These are phyloP conservation scores for Verruconis gallopava DNA, from an alignment of 2,329 filamentous ascomycete species.

Conservation along the genomic window DNA sequence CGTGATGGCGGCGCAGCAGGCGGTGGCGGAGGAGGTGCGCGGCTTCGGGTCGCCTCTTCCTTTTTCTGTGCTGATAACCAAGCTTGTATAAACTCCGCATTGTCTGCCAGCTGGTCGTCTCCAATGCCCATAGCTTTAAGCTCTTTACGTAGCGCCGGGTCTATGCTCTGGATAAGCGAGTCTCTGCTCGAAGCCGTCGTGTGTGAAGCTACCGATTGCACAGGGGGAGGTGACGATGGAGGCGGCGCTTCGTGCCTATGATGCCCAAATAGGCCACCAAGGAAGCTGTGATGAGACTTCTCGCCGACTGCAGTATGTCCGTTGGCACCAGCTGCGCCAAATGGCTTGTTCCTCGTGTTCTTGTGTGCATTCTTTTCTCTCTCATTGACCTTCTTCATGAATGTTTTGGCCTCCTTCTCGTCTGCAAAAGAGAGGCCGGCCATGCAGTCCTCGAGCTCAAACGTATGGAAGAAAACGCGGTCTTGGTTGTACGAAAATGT, in stretches of 20 bases:
- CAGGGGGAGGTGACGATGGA: constrained; percentile 14
- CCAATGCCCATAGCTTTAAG: constrained; percentile 53
- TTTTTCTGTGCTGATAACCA: constrained; percentile 46
- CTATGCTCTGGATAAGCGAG: constrained; percentile 45
- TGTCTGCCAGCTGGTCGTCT: constrained; percentile 53
- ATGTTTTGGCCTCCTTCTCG: constrained; percentile 93
- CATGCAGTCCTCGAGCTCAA: constrained; percentile 85
- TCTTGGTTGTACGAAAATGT: constrained; percentile 93
- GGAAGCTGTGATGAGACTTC: constrained; percentile 32
- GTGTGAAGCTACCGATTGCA: background rate
- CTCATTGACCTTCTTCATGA: constrained; percentile 95
- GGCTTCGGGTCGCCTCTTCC: constrained; percentile 34
- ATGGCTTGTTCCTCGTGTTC: constrained; percentile 66
- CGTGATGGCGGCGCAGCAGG: constrained; percentile 27
- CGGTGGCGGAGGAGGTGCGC: constrained; percentile 52
- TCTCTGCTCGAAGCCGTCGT: constrained; percentile 14
- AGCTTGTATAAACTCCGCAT: constrained; percentile 54
- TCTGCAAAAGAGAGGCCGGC: constrained; percentile 87
- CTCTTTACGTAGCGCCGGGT: constrained; percentile 49
- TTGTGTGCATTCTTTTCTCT: constrained; percentile 92
- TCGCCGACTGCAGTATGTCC: constrained; percentile 18
- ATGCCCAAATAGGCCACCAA: constrained; percentile 35
- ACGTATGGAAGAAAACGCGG: constrained; percentile 93
- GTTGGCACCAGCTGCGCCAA: constrained; percentile 34
- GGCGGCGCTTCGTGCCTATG: constrained; percentile 15